Evolutionary conservation across 228 moss, liverwort and hornwort genomes (phyloP), one percentile per base, ranked within the genome.

Genomic region (Sphagnum magellanicum): DNA sequence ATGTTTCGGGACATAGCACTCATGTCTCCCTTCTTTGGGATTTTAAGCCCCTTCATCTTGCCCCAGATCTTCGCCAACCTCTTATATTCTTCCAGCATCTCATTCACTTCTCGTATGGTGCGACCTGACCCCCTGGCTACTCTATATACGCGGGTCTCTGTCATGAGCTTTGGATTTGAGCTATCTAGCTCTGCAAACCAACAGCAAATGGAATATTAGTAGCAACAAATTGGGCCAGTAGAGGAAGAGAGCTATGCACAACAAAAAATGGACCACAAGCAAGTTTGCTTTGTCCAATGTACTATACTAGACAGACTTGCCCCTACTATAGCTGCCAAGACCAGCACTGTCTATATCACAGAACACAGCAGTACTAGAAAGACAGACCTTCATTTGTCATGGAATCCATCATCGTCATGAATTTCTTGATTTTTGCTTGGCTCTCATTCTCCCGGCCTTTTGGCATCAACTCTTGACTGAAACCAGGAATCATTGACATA

Each of bases 391-490:
- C 84, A 59, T 86, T 61, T 53, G 91, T 91, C 95, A 92, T 96
- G 14, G 92, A 92, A 78, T 92, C 91, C 92, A 96, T 91, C 88
- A 96, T 92, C 9, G 86, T 89, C 91, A 96, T 89, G 14, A 86
- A 92, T 66, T 91, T 96, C 73, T 92, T 89, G 47, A 89, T 83
- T 77, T 91, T 96, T 4, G 84, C 79, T 67, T 85, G 82, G 64
- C 89, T 88, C 74, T 96, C 92, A 70, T 92, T 96, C 74, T 95
- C 92, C 15, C 89, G 85, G 52, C 92, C 89, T 76, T 91, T 87
- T 5, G 92, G 89, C 91, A 96, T 89, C 50, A 91, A 76, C 58
- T 92, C 92, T 70, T 90, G 82, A 87, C 87, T 87, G 76, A 95
- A 90, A 58, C 89, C 90, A 32, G 95, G 90, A 72, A 92, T 87